Evolutionary conservation across 176 grass and related monocot species (phyloP), one percentile per base, ranked within the genome.

Genomic region (Otatea glauca): DNA sequence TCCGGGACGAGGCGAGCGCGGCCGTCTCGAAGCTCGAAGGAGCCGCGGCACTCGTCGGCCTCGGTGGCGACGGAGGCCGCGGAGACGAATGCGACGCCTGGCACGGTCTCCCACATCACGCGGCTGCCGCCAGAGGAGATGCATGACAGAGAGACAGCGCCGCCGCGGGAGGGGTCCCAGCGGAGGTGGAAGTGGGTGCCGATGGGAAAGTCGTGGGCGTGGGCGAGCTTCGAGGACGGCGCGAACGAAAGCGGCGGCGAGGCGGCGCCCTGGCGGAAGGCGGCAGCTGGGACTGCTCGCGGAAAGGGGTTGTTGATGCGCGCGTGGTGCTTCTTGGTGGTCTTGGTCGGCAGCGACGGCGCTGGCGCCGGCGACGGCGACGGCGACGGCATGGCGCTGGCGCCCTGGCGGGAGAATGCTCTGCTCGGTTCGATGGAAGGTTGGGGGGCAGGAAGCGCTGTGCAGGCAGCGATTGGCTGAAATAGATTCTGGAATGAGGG

Each of bases 281-380:
- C 64, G 62, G 81, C 25, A 43, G 27, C 62, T 23, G 62, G 87
- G 16, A 90, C 88, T 18, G 92, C 68, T 32, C 74, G 76, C 0
- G 90, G 95, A 38, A 97, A 97, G 5, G 92, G 95, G 75, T 94
- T 94, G 90, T 97, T 97, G 85, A 97, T 65, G 84, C 74, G 92
- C 27, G 77, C 56, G 71, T 88, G 82, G 81, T 93, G 88, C 79
- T 91, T 97, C 75, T 92, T 94, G 37, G 81, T 63, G n/a, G 76
- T 89, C 75, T 80, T 92, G 24, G 44, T 61, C 58, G 1, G 75
- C 42, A 18, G 17, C 47, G 29, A 29, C 29, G 29, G 29, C 35
- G 32, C 59, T 5, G 58, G 58, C 59, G 58, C 56, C 81, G 79
- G 56, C 51, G 82, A 56, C 68, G 63, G 29, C 86, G 81, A 14